phyloP scores from a whole-genome alignment of 2,329 filamentous ascomycete species.

The Fusarium transvaalense region DNA sequence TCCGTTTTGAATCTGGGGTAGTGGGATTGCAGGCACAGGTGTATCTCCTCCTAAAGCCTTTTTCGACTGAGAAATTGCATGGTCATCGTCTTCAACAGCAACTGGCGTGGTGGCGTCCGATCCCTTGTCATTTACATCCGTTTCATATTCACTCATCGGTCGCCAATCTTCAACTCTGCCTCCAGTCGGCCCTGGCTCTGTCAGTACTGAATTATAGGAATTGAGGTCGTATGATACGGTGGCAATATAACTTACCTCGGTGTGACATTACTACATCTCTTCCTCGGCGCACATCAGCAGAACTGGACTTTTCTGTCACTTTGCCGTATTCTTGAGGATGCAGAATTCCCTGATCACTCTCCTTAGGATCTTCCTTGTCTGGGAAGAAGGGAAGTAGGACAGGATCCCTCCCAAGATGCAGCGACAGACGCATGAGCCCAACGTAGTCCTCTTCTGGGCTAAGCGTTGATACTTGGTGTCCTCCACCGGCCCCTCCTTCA shows the following conservation, averaged over 20 bases:
- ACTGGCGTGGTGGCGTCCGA: neutral
- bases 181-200: conserved; percentile 10
- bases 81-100: neutral
- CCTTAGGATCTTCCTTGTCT: conserved; percentile 28
- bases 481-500: conserved; percentile 34
- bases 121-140: neutral
- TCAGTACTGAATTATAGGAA: neutral
- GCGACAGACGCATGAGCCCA: conserved; percentile 50
- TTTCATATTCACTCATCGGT: conserved; percentile 24
- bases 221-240: too few relatives aligned
- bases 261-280: neutral
- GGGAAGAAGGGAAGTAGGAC: conserved; percentile 47
- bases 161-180: conserved; percentile 26
- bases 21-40: neutral
- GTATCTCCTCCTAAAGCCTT: neutral
- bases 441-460: conserved; percentile 12
- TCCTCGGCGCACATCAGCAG: neutral
- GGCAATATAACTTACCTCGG: conserved; percentile 7
- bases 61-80: neutral
- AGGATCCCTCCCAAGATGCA: conserved; percentile 49
- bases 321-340: neutral
- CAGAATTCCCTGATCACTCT: neutral
- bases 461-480: conserved; percentile 36
- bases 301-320: neutral
- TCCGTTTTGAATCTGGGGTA: neutral